A percentile compares a stretch with the other conserved stretches of the same genome.
These are phyloP conservation scores for Mycena indigotica DNA, from an alignment of 768 basidiomycete species.

Conservation along the genomic window DNA sequence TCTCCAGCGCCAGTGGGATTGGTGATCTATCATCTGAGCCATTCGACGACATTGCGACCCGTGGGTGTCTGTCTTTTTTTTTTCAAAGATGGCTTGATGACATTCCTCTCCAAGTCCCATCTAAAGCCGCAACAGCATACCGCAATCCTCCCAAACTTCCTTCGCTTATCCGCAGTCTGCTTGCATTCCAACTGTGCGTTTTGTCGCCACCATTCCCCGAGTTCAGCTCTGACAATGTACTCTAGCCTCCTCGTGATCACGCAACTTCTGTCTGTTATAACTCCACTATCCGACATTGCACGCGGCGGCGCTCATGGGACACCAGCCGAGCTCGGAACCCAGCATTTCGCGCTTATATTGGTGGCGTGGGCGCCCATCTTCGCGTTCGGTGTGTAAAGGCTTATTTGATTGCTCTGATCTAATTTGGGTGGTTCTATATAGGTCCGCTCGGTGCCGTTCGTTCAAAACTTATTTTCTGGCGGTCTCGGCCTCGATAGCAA, in stretches of 20 bases:
- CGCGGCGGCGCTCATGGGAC: neutral
- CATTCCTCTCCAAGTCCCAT: no score
- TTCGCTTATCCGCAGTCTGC: slow-evolving; percentile 9
- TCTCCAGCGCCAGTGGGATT: neutral
- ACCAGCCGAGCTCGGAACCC: slow-evolving; percentile 16
- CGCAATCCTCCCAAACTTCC: slow-evolving; percentile 9
- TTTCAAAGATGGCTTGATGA: no score
- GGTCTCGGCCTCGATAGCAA: neutral
- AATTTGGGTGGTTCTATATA: neutral
- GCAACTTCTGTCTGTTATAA: slow-evolving; percentile 11
- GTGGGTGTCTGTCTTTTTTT: no score
- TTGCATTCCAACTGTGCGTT: slow-evolving; percentile 19
- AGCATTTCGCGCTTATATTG: slow-evolving; percentile 17
- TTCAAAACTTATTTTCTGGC: neutral
- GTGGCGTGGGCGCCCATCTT: slow-evolving; percentile 19
- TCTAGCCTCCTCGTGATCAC: neutral
- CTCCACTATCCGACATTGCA: slow-evolving; percentile 12
- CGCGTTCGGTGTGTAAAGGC: slow-evolving; percentile 8
- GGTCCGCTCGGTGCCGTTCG: neutral
- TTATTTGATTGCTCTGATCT: neutral
- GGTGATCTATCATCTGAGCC: neutral
- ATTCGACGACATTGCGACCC: no score
- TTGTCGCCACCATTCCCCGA: accelerated
- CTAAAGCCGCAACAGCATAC: no score
- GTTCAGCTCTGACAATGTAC: no score